Evolutionary conservation across 306 rosid genomes (phyloP), one percentile per base, ranked within the genome.

Genomic region (Alnus rubra): DNA sequence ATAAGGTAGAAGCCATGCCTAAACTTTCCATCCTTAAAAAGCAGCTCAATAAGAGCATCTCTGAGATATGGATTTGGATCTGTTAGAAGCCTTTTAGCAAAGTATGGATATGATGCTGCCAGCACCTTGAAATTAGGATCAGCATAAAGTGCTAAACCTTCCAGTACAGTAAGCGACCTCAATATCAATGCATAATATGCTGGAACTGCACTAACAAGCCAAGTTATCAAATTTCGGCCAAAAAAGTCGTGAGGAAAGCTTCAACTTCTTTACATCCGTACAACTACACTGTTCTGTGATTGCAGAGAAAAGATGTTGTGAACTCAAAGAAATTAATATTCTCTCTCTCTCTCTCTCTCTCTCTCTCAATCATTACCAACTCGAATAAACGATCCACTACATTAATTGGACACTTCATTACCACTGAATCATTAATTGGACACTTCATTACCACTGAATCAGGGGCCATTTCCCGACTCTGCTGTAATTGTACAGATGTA

Each of bases 81-180:
- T 28, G 97, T 94, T 70, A 94, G 87, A 54, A 94, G 98, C 88
- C 98, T 88, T 85, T 94, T 94, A 56, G 98, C 97, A 79, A 94
- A 94, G 79, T 94, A 94, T 2, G 98, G 98, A 82, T 94, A 94
- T 30, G 98, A 94, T 69, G 98, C 98, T 54, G 98, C 98, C 56
- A 94, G 92, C 81, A 92, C 93, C 97, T 92, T 94, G 85, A 92
- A 94, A 88, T 94, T 88, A 18, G 98, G 98, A 91, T 94, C 98
- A 35, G 97, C 95, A 78, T 92, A 84, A 74, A 94, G 92, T 19
- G 98, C 97, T 77, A 94, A 84, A 59, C 98, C 98, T 90, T 94
- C 97, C 74, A 94, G 88, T 76, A 94, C 97, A 33, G 97, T 92
- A 74, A 94, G 97, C 52, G 98, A 91, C 84, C 98, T 91, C 85